phyloP scores from a whole-genome alignment of 2,329 filamentous ascomycete species.

The Capronia coronata region DNA sequence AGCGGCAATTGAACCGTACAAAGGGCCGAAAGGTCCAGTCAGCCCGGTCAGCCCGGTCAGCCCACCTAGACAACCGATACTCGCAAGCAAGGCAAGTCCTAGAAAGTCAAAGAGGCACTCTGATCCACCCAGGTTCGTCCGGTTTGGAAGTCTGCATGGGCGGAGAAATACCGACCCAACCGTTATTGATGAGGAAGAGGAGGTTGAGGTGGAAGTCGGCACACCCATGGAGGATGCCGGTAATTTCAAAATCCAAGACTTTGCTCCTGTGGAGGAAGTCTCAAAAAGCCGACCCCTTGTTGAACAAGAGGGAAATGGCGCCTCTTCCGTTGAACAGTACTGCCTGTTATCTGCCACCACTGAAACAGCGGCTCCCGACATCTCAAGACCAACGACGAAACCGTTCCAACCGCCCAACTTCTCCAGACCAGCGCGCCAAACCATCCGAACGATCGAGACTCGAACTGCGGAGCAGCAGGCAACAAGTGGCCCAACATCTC shows the following conservation, averaged over 20 bases:
- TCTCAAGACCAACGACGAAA: neutral
- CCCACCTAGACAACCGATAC: slow-evolving; percentile 4
- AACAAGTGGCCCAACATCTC: neutral
- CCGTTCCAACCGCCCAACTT: slow-evolving; percentile 6
- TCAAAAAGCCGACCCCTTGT: neutral
- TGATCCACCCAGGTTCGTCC: slow-evolving; percentile 18
- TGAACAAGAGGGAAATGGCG: neutral
- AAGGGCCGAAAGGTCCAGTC: too few relatives aligned
- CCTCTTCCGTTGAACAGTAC: neutral
- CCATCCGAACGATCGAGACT: slow-evolving; percentile 3
- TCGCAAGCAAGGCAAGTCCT: slow-evolving; percentile 3
- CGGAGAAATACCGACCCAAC: slow-evolving; percentile 12
- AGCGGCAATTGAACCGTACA: slow-evolving; percentile 21
- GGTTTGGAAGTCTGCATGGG: slow-evolving; percentile 25
- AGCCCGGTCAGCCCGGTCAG: slow-evolving; percentile 3
- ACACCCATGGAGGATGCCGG: slow-evolving; percentile 6
- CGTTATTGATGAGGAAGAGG: slow-evolving; percentile 20
- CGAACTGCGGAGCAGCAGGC: neutral
- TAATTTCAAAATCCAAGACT: neutral
- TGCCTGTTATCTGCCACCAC: neutral
- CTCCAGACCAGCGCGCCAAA: slow-evolving; percentile 6
- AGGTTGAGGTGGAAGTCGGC: slow-evolving; percentile 8
- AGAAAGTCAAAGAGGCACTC: slow-evolving; percentile 14
- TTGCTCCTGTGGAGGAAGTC: slow-evolving; percentile 2
- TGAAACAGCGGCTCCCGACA: neutral